Evolutionary conservation across 1,139 yeast species (phyloP), one percentile per base, ranked within the genome.

Genomic region (Geotrichum siamense): DNA sequence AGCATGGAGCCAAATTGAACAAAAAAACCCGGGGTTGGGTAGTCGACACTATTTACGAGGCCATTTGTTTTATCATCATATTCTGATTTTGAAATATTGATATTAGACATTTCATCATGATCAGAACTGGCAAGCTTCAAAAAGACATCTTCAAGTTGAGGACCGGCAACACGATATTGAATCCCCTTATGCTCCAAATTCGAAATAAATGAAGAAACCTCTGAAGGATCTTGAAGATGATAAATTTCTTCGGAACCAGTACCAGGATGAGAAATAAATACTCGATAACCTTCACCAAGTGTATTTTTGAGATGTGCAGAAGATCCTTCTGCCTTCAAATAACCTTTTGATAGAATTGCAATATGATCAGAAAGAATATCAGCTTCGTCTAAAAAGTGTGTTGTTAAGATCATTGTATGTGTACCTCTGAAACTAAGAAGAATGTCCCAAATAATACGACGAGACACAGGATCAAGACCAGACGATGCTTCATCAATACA

Each of bases 401-500:
- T 64, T 0, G 68, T 64, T 23, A 64, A 53, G 32, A 64, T 54
- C 31, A 63, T 51, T 2, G 65, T 58, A 28, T 50, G 48, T 13
- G 55, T 44, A 3, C 60, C 63, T 20, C 65, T 51, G 29, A 57
- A 58, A 4, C 61, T 56, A 16, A 61, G 51, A 5, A 64, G 44
- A 44, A 64, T 64, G 43, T 64, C 65, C 67, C 68, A 64, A 28
- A 64, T 61, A 42, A 58, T 58, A 19, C 67, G 56, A 21, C 68
- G 54, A 36, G 65, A 59, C 4, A 64, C 48, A 1, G 68, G 68
- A 52, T 64, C 68, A 25, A 64, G 49, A 1, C 68, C 68, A 9
- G 68, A 64, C 8, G 67, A 61, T 3, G 63, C 68, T 42, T 64
- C 68, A 44, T 64, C 68, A 30, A 64, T 57, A 41, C 66, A 62